phyloP scores from a whole-genome alignment of 441 rosid species.

The Populus tomentosa region DNA sequence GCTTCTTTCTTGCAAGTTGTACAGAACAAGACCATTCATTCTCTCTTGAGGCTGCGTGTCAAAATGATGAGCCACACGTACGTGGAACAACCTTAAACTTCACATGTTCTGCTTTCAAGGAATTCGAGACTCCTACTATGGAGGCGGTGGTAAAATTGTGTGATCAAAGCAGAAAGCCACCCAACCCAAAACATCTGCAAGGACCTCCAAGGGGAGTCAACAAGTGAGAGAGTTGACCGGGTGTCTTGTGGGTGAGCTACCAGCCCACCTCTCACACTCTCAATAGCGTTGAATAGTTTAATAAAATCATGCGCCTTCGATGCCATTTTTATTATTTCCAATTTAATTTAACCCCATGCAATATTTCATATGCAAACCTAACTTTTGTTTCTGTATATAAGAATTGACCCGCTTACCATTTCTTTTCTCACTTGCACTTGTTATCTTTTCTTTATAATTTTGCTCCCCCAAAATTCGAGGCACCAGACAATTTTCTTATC shows the following conservation, averaged over 20 bases:
- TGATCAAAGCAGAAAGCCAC: slow-evolving; percentile 26
- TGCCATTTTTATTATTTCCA: slow-evolving; percentile 14
- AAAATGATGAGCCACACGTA: slow-evolving; percentile 18
- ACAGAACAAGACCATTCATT: background rate
- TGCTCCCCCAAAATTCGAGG: slow-evolving; percentile 5
- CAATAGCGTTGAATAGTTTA: slow-evolving; percentile 95
- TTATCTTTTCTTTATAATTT: slow-evolving; percentile 5
- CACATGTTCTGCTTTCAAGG: background rate
- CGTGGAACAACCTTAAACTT: slow-evolving; percentile 2
- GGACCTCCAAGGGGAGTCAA: slow-evolving; percentile 6
- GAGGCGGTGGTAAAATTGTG: slow-evolving; percentile 6
- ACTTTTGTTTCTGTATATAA: slow-evolving; percentile 21
- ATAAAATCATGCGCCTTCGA: slow-evolving; percentile 76
- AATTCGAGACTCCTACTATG: background rate
- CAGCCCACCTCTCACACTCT: slow-evolving; percentile 73
- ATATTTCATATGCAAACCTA: background rate
- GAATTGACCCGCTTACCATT: slow-evolving; percentile 22
- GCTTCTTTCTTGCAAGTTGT: background rate
- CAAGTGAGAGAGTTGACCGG: slow-evolving; percentile 56
- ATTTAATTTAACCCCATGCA: slow-evolving; percentile 5
- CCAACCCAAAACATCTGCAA: slow-evolving; percentile 6
- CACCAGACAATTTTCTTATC: background rate
- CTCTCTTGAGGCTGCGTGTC: background rate
- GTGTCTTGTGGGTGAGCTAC: slow-evolving; percentile 91
- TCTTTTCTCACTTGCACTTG: slow-evolving; percentile 24